These are phyloP conservation scores for Leccinellum rugosiceps DNA, from an alignment of 768 basidiomycete species.

Conservation along the genomic window DNA sequence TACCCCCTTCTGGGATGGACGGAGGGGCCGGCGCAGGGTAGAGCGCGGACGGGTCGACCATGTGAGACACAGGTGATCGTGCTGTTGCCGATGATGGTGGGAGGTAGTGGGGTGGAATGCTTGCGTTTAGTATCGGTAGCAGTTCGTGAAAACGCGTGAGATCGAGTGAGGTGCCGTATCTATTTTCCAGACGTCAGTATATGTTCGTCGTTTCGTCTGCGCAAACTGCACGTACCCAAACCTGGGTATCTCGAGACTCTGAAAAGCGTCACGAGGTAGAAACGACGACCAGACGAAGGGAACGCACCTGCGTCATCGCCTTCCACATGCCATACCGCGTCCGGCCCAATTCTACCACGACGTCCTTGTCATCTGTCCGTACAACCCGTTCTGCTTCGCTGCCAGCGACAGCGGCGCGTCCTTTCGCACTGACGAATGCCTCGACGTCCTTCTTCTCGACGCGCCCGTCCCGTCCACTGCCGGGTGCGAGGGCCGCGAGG, in stretches of 20 bases:
- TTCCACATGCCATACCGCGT: slow-evolving; percentile 87
- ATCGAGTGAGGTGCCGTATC: slow-evolving; percentile 75
- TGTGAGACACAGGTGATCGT: slow-evolving; percentile 15
- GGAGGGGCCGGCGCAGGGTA: slow-evolving; percentile 39
- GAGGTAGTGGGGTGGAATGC: slow-evolving; percentile 61
- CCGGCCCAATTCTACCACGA: slow-evolving; percentile 67
- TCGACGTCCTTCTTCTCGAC: slow-evolving; percentile 76
- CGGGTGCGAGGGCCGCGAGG: slow-evolving; percentile 52
- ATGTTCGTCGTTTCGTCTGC: neutral
- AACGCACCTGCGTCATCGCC: slow-evolving; percentile 74
- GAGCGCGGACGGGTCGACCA: slow-evolving; percentile 40
- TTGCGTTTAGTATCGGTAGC: slow-evolving; percentile 59
- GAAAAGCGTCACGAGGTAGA: neutral
- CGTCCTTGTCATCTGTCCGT: slow-evolving; percentile 36
- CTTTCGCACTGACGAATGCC: slow-evolving; percentile 40
- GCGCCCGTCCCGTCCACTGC: slow-evolving; percentile 72
- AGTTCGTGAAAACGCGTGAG: slow-evolving; percentile 64
- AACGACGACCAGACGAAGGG: neutral
- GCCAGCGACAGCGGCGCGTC: slow-evolving; percentile 3
- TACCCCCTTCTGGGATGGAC: slow-evolving; percentile 46
- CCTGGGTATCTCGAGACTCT: slow-evolving; percentile 85
- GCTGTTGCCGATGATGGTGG: slow-evolving; percentile 38
- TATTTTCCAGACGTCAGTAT: slow-evolving; percentile 22
- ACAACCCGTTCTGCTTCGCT: neutral
- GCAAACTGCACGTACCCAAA: slow-evolving; percentile 56